Evolutionary conservation across 2,329 filamentous ascomycete species (phyloP), one percentile per base, ranked within the genome.

Genomic region (Paramyrothecium roridum): DNA sequence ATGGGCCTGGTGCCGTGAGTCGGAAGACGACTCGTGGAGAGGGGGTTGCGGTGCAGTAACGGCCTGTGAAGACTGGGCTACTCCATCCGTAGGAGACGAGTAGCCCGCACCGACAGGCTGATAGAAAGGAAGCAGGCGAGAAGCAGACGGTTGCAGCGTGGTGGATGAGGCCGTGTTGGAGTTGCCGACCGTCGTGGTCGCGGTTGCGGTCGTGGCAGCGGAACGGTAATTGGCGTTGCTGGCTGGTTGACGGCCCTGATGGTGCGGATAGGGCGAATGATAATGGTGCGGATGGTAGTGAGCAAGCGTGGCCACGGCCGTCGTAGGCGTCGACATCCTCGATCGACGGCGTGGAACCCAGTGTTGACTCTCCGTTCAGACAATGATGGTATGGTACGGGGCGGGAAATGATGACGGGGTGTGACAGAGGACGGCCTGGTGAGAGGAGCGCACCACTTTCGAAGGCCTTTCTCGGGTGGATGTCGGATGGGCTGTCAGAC

Each of bases 311-410:
- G 86, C 86, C 71, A 87, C 89, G 66, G 87, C 87, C 67, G 87
- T 89, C 59, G 89, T 91, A 63, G 90, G 89, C 64, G 89, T 92
- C 80, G 90, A 93, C 90, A 93, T 93, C 66, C 16, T 23, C 19
- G 22, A 20, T 23, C 22, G 46, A 48, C 16, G 46, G 20, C 37
- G 37, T 43, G 37, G 37, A 43, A 43, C 4, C 37, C 37, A 19
- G 13, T 17, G 37, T 43, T 19, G 37, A 6, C 37, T 43, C n/a
- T 59, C 54, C 52, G 34, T 48, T 48, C 33, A 21, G 21, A 30
- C 33, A 7, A 33, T 51, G 22, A 30, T 23, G 48, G n/a, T 19
- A 26, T 10, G 21, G 37, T 23, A 26, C 56, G 55, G 37, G 37
- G 16, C 13, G 53, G 22, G 37, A 13, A 19, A 43, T 16, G n/a